Conservation (phyloP, 179 eudicot genomes). For the Sideroxylon spinosum region DNA sequence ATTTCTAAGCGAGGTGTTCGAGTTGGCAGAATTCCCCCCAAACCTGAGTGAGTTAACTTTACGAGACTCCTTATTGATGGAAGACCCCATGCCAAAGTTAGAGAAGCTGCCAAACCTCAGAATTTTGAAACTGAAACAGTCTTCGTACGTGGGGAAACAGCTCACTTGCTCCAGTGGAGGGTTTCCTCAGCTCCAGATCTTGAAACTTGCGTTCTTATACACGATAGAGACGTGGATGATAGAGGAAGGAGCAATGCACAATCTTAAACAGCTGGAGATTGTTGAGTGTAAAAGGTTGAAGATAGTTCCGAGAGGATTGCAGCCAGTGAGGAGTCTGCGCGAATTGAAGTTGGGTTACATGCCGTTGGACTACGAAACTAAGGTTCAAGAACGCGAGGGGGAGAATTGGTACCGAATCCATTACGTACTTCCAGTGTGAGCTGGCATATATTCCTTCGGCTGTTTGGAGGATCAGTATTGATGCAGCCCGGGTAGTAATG, state of each 20-base stretch:
- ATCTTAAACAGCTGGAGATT: slow-evolving; percentile 7
- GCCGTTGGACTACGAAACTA: background rate
- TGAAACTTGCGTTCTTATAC: slow-evolving; percentile 1
- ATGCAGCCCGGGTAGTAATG: too few species aligned
- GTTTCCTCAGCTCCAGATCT: slow-evolving; percentile 11
- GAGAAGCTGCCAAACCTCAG: slow-evolving; percentile 12
- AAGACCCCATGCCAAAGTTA: slow-evolving; percentile 15
- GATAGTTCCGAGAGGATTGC: slow-evolving; percentile 13
- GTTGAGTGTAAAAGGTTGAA: slow-evolving; percentile 10
- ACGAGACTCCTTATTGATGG: background rate
- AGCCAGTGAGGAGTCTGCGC: background rate
- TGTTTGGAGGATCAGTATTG: too few species aligned
- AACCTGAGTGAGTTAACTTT: slow-evolving; percentile 1
- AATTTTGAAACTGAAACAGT: background rate
- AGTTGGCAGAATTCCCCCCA: slow-evolving; percentile 3
- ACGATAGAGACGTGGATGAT: background rate
- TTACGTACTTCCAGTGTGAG: slow-evolving; percentile 8
- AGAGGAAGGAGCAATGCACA: slow-evolving; percentile 10
- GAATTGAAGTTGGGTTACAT: slow-evolving; percentile 8
- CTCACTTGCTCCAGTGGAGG: slow-evolving; percentile 5
- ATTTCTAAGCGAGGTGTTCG: background rate
- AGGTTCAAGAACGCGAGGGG: slow-evolving; percentile 9
- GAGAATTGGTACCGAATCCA: slow-evolving; percentile 15
- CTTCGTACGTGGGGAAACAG: slow-evolving; percentile 11
- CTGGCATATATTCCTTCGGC: too few species aligned